Evolutionary conservation across 2,329 filamentous ascomycete genomes (phyloP), one percentile per base, ranked within the genome.

Genomic region (Diplodia intermedia): DNA sequence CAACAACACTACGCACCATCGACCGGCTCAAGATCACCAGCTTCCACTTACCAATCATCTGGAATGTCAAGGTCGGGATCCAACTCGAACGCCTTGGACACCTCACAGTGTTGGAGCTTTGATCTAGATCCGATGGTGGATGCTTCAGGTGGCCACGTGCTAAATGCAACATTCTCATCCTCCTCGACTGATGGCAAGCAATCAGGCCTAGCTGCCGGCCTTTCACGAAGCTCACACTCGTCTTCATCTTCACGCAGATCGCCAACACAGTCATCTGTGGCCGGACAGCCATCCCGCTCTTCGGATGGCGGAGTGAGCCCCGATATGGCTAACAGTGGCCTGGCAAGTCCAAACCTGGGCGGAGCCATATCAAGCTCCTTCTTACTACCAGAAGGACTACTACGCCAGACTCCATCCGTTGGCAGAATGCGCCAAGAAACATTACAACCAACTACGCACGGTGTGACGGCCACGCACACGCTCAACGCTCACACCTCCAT

Each of bases 51-150:
- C 31, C 62, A 55, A 20, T 65, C 62, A 20, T 65, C 62, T 14
- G 62, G 62, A 20, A 65, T 65, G 62, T 54, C 62, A 7, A 54
- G 62, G 26, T 54, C 62, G 14, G 36, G 33, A 29, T 65, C 62
- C 7, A 54, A 40, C 14, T 14, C 62, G 11, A 23, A 55, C n/a
- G 11, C 33, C 12, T 23, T 65, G 18, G 62, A 65, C 20, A 38
- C 62, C 11, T 43, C 50, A 15, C 62, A 65, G 36, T 36, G 15
- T n/a, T 65, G 49, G 50, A 55, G 20, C 36, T 65, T 65, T 65
- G 62, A 65, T 65, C 33, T 65, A 55, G 62, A 54, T 31, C 23
- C 62, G 20, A 12, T 23, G n/a, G 20, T 47, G 20, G 62, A 65
- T 43, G 5, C 33, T 6, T 18, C 43, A 26, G 36, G 47, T 26